A percentile compares a stretch with the other conserved stretches of the same genome.
These are phyloP conservation scores for Plasmodium gonderi DNA, from an alignment of 169 alveolate species.

Conservation along the genomic window DNA sequence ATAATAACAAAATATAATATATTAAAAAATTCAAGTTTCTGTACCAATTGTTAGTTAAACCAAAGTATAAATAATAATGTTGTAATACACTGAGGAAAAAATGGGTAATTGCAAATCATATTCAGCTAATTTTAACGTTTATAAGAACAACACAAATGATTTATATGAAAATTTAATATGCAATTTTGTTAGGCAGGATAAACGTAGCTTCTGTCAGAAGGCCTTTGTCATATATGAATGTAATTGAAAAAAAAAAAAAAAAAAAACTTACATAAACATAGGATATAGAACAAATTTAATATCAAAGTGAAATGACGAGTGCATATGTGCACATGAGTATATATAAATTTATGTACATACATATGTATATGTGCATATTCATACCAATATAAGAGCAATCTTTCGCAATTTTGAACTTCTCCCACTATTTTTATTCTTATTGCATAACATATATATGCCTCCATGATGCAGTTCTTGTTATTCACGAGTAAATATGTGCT, in stretches of 20 bases:
- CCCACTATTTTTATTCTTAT: neutral
- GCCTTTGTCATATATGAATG: constrained; percentile 70
- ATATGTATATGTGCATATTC: neutral
- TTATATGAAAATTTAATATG: constrained; percentile 69
- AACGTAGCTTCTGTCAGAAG: constrained; percentile 24
- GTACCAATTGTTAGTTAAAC: neutral
- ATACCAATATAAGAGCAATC: neutral
- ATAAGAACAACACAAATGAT: constrained; percentile 51
- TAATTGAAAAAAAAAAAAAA: constrained; percentile 32
- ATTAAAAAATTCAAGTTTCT: neutral
- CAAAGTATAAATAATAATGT: constrained; percentile 5
- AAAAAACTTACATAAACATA: neutral
- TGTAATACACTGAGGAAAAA: constrained; percentile 16
- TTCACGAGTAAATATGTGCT: neutral
- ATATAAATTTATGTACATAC: neutral
- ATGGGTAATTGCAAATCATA: constrained; percentile 70
- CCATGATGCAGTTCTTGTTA: neutral
- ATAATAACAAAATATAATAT: neutral
- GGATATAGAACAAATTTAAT: constrained; percentile 5
- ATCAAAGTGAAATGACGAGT: neutral
- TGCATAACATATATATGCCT: neutral
- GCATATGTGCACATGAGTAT: neutral
- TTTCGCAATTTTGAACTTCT: neutral
- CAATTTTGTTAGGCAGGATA: constrained; percentile 44
- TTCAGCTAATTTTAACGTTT: constrained; percentile 39